Percentiles rank a stretch among this genome's conserved stretches.
Evolutionary conservation across 2,329 filamentous ascomycete species (phyloP).

Genomic region (Juglanconis juglandina): DNA sequence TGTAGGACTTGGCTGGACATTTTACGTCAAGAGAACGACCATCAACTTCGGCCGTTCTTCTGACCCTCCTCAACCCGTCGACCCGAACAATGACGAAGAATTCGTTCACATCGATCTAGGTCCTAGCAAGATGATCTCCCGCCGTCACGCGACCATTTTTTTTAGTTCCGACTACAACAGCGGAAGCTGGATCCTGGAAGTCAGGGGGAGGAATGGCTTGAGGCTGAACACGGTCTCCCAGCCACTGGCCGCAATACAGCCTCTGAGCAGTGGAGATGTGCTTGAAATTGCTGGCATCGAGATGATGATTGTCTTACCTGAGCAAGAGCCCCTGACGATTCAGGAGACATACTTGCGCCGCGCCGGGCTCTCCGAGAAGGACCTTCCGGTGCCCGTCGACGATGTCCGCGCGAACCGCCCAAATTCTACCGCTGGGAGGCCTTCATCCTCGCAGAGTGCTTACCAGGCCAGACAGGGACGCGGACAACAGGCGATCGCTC

Average conservation of each 20-base stretch:
- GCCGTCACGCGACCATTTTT: constrained; percentile 70
- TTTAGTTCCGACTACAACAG: constrained; percentile 64
- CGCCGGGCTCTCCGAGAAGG: constrained; percentile 48
- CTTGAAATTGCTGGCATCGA: constrained; percentile 89
- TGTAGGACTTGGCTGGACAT: constrained; percentile 78
- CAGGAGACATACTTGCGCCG: constrained; percentile 68
- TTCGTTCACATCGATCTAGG: constrained; percentile 83
- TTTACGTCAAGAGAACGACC: constrained; percentile 72
- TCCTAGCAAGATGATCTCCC: constrained; percentile 76
- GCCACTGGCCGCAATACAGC: constrained; percentile 62
- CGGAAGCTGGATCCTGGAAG: constrained; percentile 76
- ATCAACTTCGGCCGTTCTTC: constrained; percentile 73
- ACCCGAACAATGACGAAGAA: constrained; percentile 44
- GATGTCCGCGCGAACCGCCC: constrained; percentile 7
- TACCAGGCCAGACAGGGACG: constrained; percentile 22
- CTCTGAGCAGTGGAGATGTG: constrained; percentile 80
- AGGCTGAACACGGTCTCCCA: constrained; percentile 74
- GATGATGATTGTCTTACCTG: constrained; percentile 98
- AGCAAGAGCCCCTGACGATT: constrained; percentile 63
- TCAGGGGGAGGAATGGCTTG: constrained; percentile 89
- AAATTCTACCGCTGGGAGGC: constrained; percentile 22
- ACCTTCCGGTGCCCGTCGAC: constrained; percentile 20
- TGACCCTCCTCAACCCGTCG: constrained; percentile 44
- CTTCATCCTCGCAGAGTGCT: constrained; percentile 25
- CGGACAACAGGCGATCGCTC: constrained; percentile 50